These are phyloP conservation scores for Apostasia shenzhenica DNA, from an alignment of 106 monocot species.

Conservation along the genomic window DNA sequence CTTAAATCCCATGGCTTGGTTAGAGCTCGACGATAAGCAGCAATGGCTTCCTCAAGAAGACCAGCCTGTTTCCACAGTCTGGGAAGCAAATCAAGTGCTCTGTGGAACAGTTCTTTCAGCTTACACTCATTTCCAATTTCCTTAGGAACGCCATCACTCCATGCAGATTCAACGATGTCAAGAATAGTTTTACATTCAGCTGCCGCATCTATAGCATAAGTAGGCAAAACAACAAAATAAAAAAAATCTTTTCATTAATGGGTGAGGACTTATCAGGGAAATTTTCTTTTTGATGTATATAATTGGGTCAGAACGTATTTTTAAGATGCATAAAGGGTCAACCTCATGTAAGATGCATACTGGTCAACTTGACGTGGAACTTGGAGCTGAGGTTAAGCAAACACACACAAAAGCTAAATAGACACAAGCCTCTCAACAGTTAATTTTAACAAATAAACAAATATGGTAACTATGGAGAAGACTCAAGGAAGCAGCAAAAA, in stretches of 20 bases:
- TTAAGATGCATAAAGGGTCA: too few relatives aligned
- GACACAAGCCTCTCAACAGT: too few relatives aligned
- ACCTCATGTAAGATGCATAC: too few relatives aligned
- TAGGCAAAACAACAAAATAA: neutral
- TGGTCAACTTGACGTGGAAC: too few relatives aligned
- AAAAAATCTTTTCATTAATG: neutral
- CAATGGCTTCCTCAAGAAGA: constrained; percentile 51
- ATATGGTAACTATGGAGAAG: too few relatives aligned
- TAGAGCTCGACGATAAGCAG: constrained; percentile 60
- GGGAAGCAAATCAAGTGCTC: constrained; percentile 58
- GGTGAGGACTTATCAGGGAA: too few relatives aligned
- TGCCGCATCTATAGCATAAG: constrained; percentile 60
- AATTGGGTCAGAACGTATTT: too few relatives aligned
- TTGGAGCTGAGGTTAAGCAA: too few relatives aligned
- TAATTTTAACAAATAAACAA: too few relatives aligned
- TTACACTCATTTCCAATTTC: constrained; percentile 35
- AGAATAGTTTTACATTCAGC: constrained; percentile 63
- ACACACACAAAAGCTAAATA: too few relatives aligned
- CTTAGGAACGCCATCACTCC: constrained; percentile 51
- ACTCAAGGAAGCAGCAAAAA: too few relatives aligned
- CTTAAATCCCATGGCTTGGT: constrained; percentile 71
- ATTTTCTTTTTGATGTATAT: too few relatives aligned
- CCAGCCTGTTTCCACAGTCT: constrained; percentile 67
- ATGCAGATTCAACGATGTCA: constrained; percentile 82
- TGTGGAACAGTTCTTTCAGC: constrained; percentile 67